Evolutionary conservation across 2,329 filamentous ascomycete genomes (phyloP), one percentile per base, ranked within the genome.

Genomic region (Verruconis gallopava): DNA sequence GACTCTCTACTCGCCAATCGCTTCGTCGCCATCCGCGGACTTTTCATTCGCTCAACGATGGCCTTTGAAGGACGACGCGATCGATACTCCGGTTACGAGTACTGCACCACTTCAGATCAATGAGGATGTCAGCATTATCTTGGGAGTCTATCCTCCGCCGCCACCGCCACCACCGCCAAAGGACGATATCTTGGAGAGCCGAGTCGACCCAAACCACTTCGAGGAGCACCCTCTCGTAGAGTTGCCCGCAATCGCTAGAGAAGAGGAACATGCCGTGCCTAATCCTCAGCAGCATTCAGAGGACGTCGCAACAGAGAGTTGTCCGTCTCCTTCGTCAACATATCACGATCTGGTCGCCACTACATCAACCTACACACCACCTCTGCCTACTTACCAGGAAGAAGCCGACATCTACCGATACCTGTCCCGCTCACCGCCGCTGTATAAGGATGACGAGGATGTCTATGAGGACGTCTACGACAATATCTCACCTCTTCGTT

Each of bases 61-160:
- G 25, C 25, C 25, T 30, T 30, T 30, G 25, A 30, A 30, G 25
- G 25, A 30, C n/a, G 25, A 30, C n/a, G 9, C 25, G n/a, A 30
- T 9, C 25, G 25, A 30, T n/a, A 30, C 9, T n/a, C 25, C 6
- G 25, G 25, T 30, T n/a, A 30, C 25, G 25, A 9, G 9, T n/a
- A 9, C 25, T 9, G 25, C 25, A n/a, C 25, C 25, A n/a, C n/a
- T 30, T 9, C 25, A 30, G 25, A 30, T 9, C 25, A 30, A 9
- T n/a, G 25, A 30, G 25, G 25, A 30, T n/a, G n/a, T 30, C 25
- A 30, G 25, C 25, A 30, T 30, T n/a, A 30, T 30, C n/a, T n/a
- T 30, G 9, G 25, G n/a, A 9, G 25, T 30, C 9, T 30, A 30
- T 30, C 25, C 25, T 9, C 25, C 25, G 6, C 25, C 25, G n/a